Evolutionary conservation across 257 asterid species (phyloP).

Genomic region (Thymus mandschuricus): DNA sequence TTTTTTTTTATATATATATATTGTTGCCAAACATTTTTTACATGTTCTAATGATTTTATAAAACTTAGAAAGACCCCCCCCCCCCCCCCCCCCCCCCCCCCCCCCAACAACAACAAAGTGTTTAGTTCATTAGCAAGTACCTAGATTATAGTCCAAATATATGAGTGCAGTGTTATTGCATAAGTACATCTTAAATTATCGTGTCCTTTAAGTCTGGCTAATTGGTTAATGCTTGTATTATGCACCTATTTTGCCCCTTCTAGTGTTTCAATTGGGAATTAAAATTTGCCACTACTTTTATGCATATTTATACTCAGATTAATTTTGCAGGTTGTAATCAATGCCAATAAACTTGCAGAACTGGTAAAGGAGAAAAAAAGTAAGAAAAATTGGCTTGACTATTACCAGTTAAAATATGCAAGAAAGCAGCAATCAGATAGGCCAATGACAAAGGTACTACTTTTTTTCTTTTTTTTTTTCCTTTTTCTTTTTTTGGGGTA

Average conservation of each 20-base stretch:
- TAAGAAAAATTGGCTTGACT: slow-evolving; percentile 74
- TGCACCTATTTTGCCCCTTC: background rate
- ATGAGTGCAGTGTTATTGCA: background rate
- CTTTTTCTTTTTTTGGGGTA: too few relatives aligned
- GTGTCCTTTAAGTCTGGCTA: background rate
- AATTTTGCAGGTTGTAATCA: slow-evolving; percentile 62
- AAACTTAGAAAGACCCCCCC: too few relatives aligned
- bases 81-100: too few relatives aligned
- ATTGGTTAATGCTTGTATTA: background rate
- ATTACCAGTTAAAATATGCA: slow-evolving; percentile 43
- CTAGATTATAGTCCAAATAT: background rate
- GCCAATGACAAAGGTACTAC: slow-evolving; percentile 74
- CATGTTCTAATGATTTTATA: too few relatives aligned
- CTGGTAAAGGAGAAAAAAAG: slow-evolving; percentile 76
- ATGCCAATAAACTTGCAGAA: slow-evolving; percentile 87
- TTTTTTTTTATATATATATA: too few relatives aligned
- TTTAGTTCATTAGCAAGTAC: background rate
- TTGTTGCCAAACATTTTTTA: background rate
- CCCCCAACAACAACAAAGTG: background rate
- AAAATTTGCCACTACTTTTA: background rate
- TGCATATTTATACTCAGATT: slow-evolving; percentile 24
- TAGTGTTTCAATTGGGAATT: background rate
- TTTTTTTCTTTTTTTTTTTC: too few relatives aligned
- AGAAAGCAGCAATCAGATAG: slow-evolving; percentile 66
- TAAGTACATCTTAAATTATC: background rate